These are phyloP conservation scores for Penicillium sp. DNA, from an alignment of 2,329 filamentous ascomycete species.

Conservation along the genomic window DNA sequence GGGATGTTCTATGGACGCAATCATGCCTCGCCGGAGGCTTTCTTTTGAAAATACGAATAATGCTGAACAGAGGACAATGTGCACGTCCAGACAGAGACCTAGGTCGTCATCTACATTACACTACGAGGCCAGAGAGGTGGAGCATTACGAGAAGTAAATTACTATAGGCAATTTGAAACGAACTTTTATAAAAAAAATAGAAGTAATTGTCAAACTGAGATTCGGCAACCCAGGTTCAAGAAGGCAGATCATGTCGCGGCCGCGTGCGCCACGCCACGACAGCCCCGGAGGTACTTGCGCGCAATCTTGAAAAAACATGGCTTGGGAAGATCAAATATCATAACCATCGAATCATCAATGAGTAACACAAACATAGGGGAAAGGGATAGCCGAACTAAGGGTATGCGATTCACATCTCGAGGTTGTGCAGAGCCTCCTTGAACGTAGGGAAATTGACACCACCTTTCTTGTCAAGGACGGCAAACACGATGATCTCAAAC, in stretches of 20 bases:
- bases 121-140: neutral
- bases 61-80: neutral
- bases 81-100: neutral
- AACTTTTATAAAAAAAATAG: neutral
- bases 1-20: too few species aligned
- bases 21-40: too few species aligned
- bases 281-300: neutral
- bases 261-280: neutral
- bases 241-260: neutral
- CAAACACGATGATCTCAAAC: conserved; percentile 68
- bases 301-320: neutral
- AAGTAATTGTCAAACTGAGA: neutral
- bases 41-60: too few species aligned
- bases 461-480: conserved; percentile 52
- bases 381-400: neutral
- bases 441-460: neutral
- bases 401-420: neutral
- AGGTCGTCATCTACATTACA: neutral
- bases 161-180: neutral
- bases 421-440: neutral
- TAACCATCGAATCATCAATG: neutral
- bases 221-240: neutral
- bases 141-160: neutral
- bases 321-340: neutral
- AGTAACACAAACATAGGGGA: neutral